Conservation (phyloP, 1,139 yeast genomes). For the Meyerozyma athensensis region DNA sequence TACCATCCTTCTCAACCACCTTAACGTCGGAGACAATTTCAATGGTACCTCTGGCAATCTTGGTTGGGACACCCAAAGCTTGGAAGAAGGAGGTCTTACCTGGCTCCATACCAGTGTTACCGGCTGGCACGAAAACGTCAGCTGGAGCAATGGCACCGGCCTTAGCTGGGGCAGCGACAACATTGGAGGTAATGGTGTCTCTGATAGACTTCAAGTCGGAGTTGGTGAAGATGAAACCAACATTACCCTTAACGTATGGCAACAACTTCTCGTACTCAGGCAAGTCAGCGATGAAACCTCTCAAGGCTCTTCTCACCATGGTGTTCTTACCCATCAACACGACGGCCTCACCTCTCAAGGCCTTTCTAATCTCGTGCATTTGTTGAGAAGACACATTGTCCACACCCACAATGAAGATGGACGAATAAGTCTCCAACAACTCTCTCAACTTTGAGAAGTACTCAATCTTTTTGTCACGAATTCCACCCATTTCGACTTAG, state of each 20-base stretch:
- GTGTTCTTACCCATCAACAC: slow-evolving; percentile 99
- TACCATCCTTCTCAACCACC: slow-evolving; percentile 81
- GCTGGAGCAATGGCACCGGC: slow-evolving; percentile 99
- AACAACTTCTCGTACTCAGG: slow-evolving; percentile 95
- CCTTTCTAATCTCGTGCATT: slow-evolving; percentile 99
- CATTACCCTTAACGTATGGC: slow-evolving; percentile 95
- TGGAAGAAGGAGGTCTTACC: slow-evolving; percentile 99
- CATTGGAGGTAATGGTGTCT: slow-evolving; percentile 82
- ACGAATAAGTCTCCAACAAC: slow-evolving; percentile 94
- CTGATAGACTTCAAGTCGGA: slow-evolving; percentile 87
- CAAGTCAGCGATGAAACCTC: slow-evolving; percentile 89
- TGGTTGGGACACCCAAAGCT: slow-evolving; percentile 99
- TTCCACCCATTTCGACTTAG: slow-evolving; percentile 99
- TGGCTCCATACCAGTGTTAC: slow-evolving; percentile 99
- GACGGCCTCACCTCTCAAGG: slow-evolving; percentile 90
- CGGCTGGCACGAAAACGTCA: slow-evolving; percentile 97
- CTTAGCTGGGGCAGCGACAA: slow-evolving; percentile 99
- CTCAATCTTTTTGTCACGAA: slow-evolving; percentile 95
- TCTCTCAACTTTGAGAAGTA: slow-evolving; percentile 95
- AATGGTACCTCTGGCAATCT: slow-evolving; percentile 99
- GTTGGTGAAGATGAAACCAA: slow-evolving; percentile 99
- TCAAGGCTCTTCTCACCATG: slow-evolving; percentile 99
- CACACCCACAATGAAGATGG: slow-evolving; percentile 97
- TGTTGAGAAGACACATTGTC: slow-evolving; percentile 99
- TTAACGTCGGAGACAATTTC: slow-evolving; percentile 97